Conservation (phyloP, 257 asterid genomes). For the Mentha longifolia region DNA sequence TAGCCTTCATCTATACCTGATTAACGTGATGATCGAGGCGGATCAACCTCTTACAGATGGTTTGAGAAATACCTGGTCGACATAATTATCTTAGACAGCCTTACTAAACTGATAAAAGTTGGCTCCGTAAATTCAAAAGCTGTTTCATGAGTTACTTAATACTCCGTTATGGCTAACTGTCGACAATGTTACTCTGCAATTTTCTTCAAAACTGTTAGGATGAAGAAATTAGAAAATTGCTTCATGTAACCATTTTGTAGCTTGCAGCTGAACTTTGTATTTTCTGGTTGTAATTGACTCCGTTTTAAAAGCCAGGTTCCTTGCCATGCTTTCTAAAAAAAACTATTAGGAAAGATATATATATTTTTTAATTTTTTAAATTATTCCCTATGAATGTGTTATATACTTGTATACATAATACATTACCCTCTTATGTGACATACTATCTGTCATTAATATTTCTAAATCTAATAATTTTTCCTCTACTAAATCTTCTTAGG, state of each 20-base stretch:
- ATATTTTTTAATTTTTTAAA: background rate
- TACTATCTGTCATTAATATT: background rate
- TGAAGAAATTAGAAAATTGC: background rate
- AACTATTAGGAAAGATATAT: background rate
- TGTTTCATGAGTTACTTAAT: no score
- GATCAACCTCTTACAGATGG: background rate
- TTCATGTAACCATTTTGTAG: conserved; percentile 9
- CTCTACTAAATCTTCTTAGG: conserved; percentile 43
- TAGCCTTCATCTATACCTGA: no score
- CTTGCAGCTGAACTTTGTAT: conserved; percentile 13
- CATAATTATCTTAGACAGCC: background rate
- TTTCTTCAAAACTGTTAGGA: conserved; percentile 8
- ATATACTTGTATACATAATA: no score
- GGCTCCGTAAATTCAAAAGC: background rate
- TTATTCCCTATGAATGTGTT: background rate
- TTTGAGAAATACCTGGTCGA: conserved; percentile 1
- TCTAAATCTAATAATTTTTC: background rate
- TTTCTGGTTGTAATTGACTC: background rate
- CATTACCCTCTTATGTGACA: background rate
- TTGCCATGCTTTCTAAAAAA: background rate
- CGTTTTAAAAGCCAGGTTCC: background rate
- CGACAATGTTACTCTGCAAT: background rate
- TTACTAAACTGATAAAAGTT: background rate
- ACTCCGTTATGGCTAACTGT: background rate
- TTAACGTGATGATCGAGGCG: background rate